Percentiles rank a stretch among this genome's conserved stretches.
Evolutionary conservation across 1,284 basidiomycete species (phyloP).

Genomic region (Ceratobasidium sp.): DNA sequence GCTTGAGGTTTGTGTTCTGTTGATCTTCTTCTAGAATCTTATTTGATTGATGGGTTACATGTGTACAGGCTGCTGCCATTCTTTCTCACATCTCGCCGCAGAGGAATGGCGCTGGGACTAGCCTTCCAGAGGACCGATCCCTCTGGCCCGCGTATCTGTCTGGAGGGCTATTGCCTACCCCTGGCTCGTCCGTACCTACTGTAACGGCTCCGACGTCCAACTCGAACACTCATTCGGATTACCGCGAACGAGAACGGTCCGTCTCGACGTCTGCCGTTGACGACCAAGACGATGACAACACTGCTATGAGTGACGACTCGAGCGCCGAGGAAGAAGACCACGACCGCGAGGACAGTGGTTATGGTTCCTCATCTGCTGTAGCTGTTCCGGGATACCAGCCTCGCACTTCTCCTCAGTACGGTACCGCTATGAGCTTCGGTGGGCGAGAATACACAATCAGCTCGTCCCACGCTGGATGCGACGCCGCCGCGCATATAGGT

Average conservation of each 20-base stretch:
- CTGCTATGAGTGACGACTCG: constrained; percentile 11
- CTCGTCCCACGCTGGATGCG: constrained; percentile 30
- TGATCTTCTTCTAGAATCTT: not conserved
- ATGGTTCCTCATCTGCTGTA: constrained; percentile 37
- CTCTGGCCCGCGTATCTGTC: constrained; percentile 85
- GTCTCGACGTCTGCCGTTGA: constrained; percentile 29
- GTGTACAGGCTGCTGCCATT: constrained; percentile 88
- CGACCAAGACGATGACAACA: constrained; percentile 17
- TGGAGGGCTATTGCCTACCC: constrained; percentile 74
- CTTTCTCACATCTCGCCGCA: constrained; percentile 83
- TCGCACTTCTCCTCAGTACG: not conserved
- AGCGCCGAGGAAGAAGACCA: constrained; percentile 47
- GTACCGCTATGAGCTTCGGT: constrained; percentile 15
- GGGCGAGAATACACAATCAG: constrained; percentile 36
- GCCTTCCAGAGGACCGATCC: constrained; percentile 92
- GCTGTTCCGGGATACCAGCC: constrained; percentile 18
- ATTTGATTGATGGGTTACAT: constrained; percentile 1
- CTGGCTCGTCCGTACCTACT: constrained; percentile 50
- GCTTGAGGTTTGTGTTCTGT: constrained; percentile 77
- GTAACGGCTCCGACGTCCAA: constrained; percentile 11
- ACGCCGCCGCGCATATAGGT: constrained; percentile 36
- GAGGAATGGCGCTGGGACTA: constrained; percentile 71
- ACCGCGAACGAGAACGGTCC: constrained; percentile 38
- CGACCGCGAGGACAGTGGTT: constrained; percentile 46
- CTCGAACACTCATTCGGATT: constrained; percentile 14